Evolutionary conservation across 1,284 basidiomycete genomes (phyloP).

Genomic region (Mycena citricolor): DNA sequence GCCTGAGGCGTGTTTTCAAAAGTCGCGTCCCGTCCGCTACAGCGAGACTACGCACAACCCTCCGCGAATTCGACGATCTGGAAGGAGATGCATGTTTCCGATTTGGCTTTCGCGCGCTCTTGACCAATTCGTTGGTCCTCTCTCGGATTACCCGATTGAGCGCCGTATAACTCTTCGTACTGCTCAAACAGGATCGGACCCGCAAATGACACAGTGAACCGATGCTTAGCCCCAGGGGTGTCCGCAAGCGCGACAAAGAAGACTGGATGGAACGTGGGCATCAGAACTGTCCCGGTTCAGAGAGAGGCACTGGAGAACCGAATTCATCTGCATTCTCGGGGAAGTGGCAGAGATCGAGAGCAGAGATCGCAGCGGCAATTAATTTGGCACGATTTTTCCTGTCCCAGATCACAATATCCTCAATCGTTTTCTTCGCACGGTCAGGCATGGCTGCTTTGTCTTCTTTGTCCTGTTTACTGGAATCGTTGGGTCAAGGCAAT

Average conservation of each 20-base stretch:
- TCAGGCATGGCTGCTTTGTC: constrained; percentile 8
- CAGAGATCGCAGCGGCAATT: constrained; percentile 22
- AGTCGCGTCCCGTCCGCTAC: neutral
- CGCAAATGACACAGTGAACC: constrained; percentile 13
- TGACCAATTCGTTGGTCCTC: constrained; percentile 20
- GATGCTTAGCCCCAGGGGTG: constrained; percentile 19
- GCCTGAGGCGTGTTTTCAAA: constrained; percentile 8
- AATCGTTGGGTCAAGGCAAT: neutral
- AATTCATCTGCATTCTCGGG: constrained; percentile 23
- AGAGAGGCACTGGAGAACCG: constrained; percentile 9
- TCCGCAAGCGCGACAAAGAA: constrained; percentile 18
- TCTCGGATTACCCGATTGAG: constrained; percentile 10
- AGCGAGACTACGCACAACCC: constrained; percentile 12
- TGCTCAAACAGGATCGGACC: constrained; percentile 13
- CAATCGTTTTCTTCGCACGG: constrained; percentile 14
- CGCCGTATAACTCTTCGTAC: constrained; percentile 15
- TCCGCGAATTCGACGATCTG: constrained; percentile 21
- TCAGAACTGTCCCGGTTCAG: neutral
- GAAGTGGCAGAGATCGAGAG: constrained; percentile 21
- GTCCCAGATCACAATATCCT: constrained; percentile 22
- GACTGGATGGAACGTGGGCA: constrained; percentile 11
- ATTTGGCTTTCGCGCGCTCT: constrained; percentile 16
- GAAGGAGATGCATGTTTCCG: constrained; percentile 19
- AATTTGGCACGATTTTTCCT: constrained; percentile 20
- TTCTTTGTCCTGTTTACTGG: constrained; percentile 14